phyloP scores from a whole-genome alignment of 2,329 filamentous ascomycete genomes.

The Paecilomyces sp. region DNA sequence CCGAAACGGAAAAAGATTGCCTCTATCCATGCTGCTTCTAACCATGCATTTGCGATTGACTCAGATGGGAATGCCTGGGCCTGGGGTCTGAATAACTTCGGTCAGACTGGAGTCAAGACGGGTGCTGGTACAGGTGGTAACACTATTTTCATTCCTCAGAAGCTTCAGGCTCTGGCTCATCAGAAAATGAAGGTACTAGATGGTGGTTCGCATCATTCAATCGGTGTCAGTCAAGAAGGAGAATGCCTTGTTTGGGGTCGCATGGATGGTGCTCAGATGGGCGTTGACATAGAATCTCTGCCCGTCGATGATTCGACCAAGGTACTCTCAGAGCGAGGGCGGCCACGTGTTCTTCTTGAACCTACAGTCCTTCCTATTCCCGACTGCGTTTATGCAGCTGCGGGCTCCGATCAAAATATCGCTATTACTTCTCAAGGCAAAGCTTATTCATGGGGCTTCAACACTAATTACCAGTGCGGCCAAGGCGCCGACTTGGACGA shows the following conservation, averaged over 20 bases:
- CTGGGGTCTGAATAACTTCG: slow-evolving; percentile 78
- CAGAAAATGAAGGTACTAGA: slow-evolving; percentile 43
- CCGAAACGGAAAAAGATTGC: slow-evolving; percentile 47
- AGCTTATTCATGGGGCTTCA: slow-evolving; percentile 11
- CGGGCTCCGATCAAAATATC: slow-evolving; percentile 9
- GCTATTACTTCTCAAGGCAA: slow-evolving; percentile 8
- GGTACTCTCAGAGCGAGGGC: slow-evolving; percentile 2
- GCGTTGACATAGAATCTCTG: slow-evolving; percentile 1
- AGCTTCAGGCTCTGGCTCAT: slow-evolving; percentile 51
- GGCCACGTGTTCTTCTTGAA: slow-evolving; percentile 6
- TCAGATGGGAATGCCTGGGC: slow-evolving; percentile 45
- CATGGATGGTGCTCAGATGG: slow-evolving; percentile 45
- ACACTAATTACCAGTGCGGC: slow-evolving; percentile 7
- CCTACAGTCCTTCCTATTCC: slow-evolving; percentile 4
- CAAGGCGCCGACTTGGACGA: slow-evolving; percentile 7
- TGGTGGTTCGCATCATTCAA: slow-evolving; percentile 63
- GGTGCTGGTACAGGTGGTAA: slow-evolving; percentile 51
- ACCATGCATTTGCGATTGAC: slow-evolving; percentile 43
- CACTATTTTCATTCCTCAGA: slow-evolving; percentile 56
- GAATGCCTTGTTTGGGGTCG: slow-evolving; percentile 56
- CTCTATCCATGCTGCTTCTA: slow-evolving; percentile 20
- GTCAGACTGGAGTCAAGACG: slow-evolving; percentile 61
- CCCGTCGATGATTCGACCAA: neutral
- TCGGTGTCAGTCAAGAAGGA: slow-evolving; percentile 52
- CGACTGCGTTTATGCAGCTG: slow-evolving; percentile 1